Percentiles rank a stretch among this genome's conserved stretches.
phyloP scores from a whole-genome alignment of 2,329 filamentous ascomycete species.

The Pseudogymnoascus sp. region DNA sequence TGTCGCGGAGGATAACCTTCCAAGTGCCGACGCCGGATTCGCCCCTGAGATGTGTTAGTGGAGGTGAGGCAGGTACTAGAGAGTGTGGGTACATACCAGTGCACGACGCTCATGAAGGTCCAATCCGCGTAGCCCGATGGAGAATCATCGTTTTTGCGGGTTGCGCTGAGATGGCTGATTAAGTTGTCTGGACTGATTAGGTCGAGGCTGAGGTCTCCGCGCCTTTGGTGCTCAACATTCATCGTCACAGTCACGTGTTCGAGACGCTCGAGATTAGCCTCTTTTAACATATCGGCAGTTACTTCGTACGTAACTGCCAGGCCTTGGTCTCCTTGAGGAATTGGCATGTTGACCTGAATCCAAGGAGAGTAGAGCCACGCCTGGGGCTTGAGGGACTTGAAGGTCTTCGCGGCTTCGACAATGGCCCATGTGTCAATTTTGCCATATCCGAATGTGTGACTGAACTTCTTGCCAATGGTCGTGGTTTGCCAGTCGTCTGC shows the following conservation, averaged over 20 bases:
- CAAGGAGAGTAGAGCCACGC: constrained; percentile 91
- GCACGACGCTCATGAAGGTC: constrained; percentile 98
- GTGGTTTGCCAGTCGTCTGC: constrained; percentile 74
- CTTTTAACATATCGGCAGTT: constrained; percentile 67
- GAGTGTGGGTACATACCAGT: constrained; percentile 57
- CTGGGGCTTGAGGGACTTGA: constrained; percentile 86
- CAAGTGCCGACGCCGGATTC: constrained; percentile 81
- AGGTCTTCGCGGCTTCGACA: constrained; percentile 76
- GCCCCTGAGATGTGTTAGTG: constrained; percentile 52
- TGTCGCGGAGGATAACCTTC: constrained; percentile 86
- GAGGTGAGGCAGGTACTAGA: background rate
- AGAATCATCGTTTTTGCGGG: constrained; percentile 60
- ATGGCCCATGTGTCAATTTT: constrained; percentile 84
- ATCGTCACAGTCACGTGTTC: constrained; percentile 97
- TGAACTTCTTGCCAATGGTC: constrained; percentile 73
- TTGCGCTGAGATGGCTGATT: constrained; percentile 72
- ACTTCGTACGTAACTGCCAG: constrained; percentile 74
- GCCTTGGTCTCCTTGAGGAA: constrained; percentile 78
- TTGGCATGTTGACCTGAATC: constrained; percentile 76
- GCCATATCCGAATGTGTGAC: constrained; percentile 91
- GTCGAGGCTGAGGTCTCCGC: constrained; percentile 89
- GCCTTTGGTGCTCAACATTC: constrained; percentile 81
- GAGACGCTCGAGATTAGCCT: constrained; percentile 74
- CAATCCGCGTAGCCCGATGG: constrained; percentile 75
- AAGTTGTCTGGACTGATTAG: constrained; percentile 75